Percentiles rank a stretch among this genome's conserved stretches.
Evolutionary conservation across 2,329 filamentous ascomycete species (phyloP).

Genomic region (Botryotinia narcissicola): DNA sequence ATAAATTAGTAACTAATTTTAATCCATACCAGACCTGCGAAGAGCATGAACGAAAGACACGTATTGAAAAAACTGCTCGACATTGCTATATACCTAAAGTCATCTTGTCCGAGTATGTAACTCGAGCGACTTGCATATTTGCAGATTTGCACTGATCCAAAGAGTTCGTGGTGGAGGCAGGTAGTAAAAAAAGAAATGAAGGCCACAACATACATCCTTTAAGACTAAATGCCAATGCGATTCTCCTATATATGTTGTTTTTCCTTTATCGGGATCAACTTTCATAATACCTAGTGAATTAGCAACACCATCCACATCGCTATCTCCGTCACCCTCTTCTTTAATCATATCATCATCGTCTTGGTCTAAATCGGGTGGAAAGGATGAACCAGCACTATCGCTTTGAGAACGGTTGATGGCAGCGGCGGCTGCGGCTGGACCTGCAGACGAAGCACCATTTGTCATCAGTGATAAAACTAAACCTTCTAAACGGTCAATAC

Average conservation of each 20-base stretch:
- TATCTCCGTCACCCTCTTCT: constrained; percentile 53
- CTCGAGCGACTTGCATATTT: constrained; percentile 5
- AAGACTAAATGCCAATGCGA: constrained; percentile 81
- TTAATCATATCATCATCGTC: constrained; percentile 59
- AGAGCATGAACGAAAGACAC: not conserved
- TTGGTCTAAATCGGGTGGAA: constrained; percentile 47
- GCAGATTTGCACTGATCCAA: constrained; percentile 1
- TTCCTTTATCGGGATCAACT: constrained; percentile 71
- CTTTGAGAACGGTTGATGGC: constrained; percentile 45
- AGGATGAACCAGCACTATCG: constrained; percentile 35
- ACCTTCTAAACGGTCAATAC: constrained; percentile 91
- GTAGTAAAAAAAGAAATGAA: not conserved
- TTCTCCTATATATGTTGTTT: constrained; percentile 77
- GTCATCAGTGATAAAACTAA: constrained; percentile 93
- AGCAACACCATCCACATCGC: constrained; percentile 65
- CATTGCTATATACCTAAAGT: not conserved
- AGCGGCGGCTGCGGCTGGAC: constrained; percentile 54
- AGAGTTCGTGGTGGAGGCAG: not conserved
- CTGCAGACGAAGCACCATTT: constrained; percentile 66
- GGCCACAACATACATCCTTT: constrained; percentile 53
- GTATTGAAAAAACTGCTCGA: not conserved
- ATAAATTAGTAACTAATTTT: constrained; percentile 3
- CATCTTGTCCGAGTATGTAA: not conserved
- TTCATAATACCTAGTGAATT: constrained; percentile 79
- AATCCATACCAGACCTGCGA: not conserved